Percentiles rank a stretch among this genome's conserved stretches.
Conservation (phyloP, 352 stramenopile species). For the Pythium scleroteichum region DNA sequence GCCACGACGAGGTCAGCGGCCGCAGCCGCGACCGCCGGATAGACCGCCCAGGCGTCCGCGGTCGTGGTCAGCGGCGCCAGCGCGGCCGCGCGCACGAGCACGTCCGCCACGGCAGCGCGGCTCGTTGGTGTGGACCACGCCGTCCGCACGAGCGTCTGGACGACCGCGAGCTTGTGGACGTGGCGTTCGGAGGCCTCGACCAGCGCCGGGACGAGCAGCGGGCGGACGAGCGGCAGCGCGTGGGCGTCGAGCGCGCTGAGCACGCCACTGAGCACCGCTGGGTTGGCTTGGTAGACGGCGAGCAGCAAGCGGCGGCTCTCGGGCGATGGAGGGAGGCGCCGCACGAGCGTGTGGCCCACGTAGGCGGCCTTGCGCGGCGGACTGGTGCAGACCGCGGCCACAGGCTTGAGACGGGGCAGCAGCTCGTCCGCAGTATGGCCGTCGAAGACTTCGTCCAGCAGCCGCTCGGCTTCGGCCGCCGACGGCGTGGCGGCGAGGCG, state of each 20-base stretch:
- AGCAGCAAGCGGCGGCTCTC: slow-evolving; percentile 36
- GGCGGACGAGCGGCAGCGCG: slow-evolving; percentile 1
- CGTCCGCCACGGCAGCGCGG: slow-evolving; percentile 4
- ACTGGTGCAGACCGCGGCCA: slow-evolving; percentile 42
- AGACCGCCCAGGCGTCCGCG: slow-evolving; percentile 25
- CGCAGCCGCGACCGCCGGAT: slow-evolving; percentile 37
- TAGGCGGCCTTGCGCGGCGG: slow-evolving; percentile 52
- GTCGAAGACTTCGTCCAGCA: slow-evolving; percentile 8
- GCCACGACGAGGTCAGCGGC: slow-evolving; percentile 41
- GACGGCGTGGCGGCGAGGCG: slow-evolving; percentile 7
- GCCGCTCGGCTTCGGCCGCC: slow-evolving; percentile 10
- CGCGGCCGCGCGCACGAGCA: slow-evolving; percentile 40
- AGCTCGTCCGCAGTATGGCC: neutral
- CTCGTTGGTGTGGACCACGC: slow-evolving; percentile 28
- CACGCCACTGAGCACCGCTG: slow-evolving; percentile 37
- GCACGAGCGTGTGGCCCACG: slow-evolving; percentile 43
- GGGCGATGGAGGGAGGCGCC: slow-evolving; percentile 17
- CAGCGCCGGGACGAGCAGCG: slow-evolving; percentile 10
- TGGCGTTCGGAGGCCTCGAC: slow-evolving; percentile 1
- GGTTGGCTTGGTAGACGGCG: slow-evolving; percentile 47
- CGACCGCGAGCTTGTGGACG: slow-evolving; percentile 26
- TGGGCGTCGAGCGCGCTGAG: slow-evolving; percentile 36
- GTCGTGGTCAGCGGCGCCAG: slow-evolving; percentile 32
- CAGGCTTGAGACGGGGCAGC: slow-evolving; percentile 34
- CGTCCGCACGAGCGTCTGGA: slow-evolving; percentile 43